Percentiles rank a stretch among this genome's conserved stretches.
These are phyloP conservation scores for Apiospora arundinis DNA, from an alignment of 2,329 filamentous ascomycete species.

Conservation along the genomic window DNA sequence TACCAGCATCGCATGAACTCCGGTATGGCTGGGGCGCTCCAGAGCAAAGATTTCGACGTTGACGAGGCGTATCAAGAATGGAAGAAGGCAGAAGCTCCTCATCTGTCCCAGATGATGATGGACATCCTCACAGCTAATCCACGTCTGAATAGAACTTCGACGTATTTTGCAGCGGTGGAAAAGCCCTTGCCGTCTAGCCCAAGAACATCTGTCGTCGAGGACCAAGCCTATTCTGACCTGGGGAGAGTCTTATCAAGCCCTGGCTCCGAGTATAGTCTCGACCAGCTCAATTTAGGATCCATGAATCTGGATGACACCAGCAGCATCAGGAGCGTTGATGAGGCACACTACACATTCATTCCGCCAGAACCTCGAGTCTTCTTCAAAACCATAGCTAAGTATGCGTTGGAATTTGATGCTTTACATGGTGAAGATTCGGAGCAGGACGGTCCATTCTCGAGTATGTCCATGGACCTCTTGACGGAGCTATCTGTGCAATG, in stretches of 20 bases:
- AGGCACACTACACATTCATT: slow-evolving; percentile 84
- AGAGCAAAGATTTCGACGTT: slow-evolving; percentile 85
- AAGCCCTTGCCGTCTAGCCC: slow-evolving; percentile 65
- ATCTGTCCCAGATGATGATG: slow-evolving; percentile 91
- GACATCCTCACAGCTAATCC: slow-evolving; percentile 87
- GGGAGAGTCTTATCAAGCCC: slow-evolving; percentile 57
- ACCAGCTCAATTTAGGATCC: slow-evolving; percentile 72
- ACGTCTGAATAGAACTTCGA: slow-evolving; percentile 77
- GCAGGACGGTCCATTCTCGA: slow-evolving; percentile 67
- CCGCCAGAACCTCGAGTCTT: slow-evolving; percentile 82
- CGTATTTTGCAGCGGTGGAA: slow-evolving; percentile 53
- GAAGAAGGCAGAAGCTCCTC: slow-evolving; percentile 87
- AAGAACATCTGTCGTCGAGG: slow-evolving; percentile 54
- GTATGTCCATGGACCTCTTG: slow-evolving; percentile 80
- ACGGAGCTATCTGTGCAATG: slow-evolving; percentile 86
- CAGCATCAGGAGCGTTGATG: slow-evolving; percentile 61
- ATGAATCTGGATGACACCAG: slow-evolving; percentile 66
- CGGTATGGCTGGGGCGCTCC: slow-evolving; percentile 77
- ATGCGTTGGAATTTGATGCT: slow-evolving; percentile 72
- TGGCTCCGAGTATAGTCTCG: slow-evolving; percentile 55
- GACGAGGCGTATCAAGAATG: slow-evolving; percentile 88
- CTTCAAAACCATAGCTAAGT: slow-evolving; percentile 82
- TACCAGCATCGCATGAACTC: slow-evolving; percentile 91
- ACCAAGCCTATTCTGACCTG: slow-evolving; percentile 60
- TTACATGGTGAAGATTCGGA: slow-evolving; percentile 60